Evolutionary conservation across 73 alveolate species (phyloP).

Genomic region (Paraurostyla sp.): DNA sequence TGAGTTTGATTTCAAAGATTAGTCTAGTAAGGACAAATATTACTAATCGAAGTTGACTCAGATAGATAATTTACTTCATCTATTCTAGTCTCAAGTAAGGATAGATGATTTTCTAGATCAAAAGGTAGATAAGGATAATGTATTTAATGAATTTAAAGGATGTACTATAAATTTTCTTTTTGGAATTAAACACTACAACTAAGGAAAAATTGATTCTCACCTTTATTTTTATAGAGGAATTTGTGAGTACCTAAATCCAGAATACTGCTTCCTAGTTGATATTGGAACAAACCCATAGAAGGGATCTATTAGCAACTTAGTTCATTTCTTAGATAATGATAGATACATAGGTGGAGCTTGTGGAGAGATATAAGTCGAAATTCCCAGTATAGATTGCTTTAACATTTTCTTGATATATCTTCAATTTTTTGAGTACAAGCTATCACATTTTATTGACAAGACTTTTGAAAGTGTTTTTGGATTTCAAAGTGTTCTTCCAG

Average conservation of each 20-base stretch:
- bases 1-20: background rate
- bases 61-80: constrained; percentile 41
- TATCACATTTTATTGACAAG: constrained; percentile 65
- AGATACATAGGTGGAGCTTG: constrained; percentile 65
- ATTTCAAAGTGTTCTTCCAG: constrained; percentile 71
- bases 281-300: constrained; percentile 61
- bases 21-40: background rate
- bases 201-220: constrained; percentile 67
- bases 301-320: constrained; percentile 48
- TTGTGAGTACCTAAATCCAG: constrained; percentile 60
- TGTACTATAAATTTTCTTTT: constrained; percentile 39
- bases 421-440: constrained; percentile 69
- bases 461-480: constrained; percentile 67
- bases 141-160: background rate
- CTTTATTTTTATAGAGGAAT: constrained; percentile 72
- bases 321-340: constrained; percentile 3
- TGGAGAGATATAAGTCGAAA: constrained; percentile 74
- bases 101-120: background rate
- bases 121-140: background rate
- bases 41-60: too few species aligned
- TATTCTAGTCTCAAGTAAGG: background rate
- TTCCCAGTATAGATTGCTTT: constrained; percentile 50
- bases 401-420: background rate
- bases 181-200: constrained; percentile 67
- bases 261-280: constrained; percentile 62